Evolutionary conservation across 257 asterid species (phyloP).

Genomic region (Henckelia pumila): DNA sequence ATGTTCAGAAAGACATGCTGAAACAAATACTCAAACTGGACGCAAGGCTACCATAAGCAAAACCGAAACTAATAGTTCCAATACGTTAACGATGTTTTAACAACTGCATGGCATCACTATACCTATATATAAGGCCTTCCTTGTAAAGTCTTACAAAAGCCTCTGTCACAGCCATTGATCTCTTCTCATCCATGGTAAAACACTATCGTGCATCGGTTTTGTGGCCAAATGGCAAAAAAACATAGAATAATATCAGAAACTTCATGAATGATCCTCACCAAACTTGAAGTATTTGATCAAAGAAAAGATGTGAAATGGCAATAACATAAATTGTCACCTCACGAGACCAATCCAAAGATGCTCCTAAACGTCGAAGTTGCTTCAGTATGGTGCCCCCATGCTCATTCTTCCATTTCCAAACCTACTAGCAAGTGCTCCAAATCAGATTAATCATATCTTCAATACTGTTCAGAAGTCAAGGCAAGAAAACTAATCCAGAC

Average conservation of each 20-base stretch:
- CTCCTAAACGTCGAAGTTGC: conserved; percentile 89
- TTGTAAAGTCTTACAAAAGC: conserved; percentile 85
- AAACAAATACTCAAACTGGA: conserved; percentile 1
- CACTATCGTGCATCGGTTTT: conserved; percentile 39
- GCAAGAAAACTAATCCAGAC: not conserved
- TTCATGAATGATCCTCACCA: not conserved
- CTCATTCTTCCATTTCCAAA: conserved; percentile 91
- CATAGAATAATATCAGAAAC: not conserved
- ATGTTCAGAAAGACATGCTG: not conserved
- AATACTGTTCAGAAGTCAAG: not conserved
- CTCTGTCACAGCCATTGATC: conserved; percentile 89
- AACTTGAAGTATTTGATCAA: conserved; percentile 1
- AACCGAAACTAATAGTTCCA: conserved; percentile 17
- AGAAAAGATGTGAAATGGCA: conserved; percentile 17
- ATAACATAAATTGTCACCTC: conserved; percentile 52
- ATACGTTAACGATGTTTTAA: not conserved
- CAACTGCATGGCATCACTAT: conserved; percentile 7
- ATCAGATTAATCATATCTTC: not conserved
- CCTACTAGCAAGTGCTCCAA: conserved; percentile 36
- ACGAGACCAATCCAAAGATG: conserved; percentile 93
- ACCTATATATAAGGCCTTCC: conserved; percentile 91
- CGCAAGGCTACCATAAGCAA: not conserved
- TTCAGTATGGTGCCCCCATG: conserved; percentile 83
- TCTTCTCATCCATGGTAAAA: conserved; percentile 91
- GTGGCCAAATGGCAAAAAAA: conserved; percentile 12